phyloP scores from a whole-genome alignment of 768 basidiomycete genomes.

The Solioccasus polychromus region DNA sequence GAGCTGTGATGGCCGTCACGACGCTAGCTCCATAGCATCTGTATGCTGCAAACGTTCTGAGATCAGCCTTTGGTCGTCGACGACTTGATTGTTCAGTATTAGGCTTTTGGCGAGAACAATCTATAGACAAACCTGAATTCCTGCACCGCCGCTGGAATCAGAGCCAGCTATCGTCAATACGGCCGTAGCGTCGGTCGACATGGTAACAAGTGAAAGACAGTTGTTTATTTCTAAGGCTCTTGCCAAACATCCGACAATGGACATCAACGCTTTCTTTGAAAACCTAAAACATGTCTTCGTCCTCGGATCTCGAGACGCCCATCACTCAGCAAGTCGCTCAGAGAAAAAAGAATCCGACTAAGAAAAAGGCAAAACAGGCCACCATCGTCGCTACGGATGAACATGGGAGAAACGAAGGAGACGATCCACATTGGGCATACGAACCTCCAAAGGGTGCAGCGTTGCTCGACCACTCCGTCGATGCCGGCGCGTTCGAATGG shows the following conservation, averaged over 20 bases:
- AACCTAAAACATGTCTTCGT: constrained; percentile 17
- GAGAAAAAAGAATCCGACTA: constrained; percentile 8
- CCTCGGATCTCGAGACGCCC: constrained; percentile 16
- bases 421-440: constrained; percentile 57
- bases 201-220: too few species aligned
- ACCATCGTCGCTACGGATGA: constrained; percentile 13
- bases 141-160: constrained; percentile 84
- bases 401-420: constrained; percentile 50
- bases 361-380: constrained; percentile 9
- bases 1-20: constrained; percentile 83
- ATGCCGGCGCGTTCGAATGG: constrained; percentile 63
- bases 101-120: not conserved
- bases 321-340: constrained; percentile 7
- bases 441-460: constrained; percentile 53
- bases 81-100: not conserved
- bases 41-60: constrained; percentile 79
- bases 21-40: constrained; percentile 79
- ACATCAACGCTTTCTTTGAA: not conserved
- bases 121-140: constrained; percentile 65
- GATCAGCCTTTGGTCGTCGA: constrained; percentile 88
- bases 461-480: constrained; percentile 44
- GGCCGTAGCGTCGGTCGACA: constrained; percentile 22
- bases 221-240: constrained; percentile 27
- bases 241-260: constrained; percentile 28
- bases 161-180: constrained; percentile 77